Percentiles rank a stretch among this genome's conserved stretches.
These are phyloP conservation scores for Starmerella powellii DNA, from an alignment of 805 yeast genomes.

Conservation along the genomic window DNA sequence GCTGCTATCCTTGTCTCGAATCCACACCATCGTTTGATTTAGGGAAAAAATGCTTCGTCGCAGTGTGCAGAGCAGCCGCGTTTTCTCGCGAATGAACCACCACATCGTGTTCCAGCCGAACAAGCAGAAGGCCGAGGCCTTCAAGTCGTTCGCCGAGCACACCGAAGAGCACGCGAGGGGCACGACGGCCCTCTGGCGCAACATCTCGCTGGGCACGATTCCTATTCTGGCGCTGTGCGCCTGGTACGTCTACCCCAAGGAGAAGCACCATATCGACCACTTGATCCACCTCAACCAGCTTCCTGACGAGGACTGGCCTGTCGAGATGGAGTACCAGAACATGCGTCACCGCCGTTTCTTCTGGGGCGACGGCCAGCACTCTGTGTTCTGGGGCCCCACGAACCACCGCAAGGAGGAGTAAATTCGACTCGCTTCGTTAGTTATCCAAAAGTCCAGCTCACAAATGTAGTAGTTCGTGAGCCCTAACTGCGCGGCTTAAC, in stretches of 20 bases:
- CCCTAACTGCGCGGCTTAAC: too few species aligned
- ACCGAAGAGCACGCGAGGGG: slow-evolving; percentile 67
- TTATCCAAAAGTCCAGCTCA: not conserved
- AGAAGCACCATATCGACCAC: slow-evolving; percentile 82
- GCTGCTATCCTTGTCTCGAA: not conserved
- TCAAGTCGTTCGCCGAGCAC: slow-evolving; percentile 47
- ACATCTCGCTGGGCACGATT: slow-evolving; percentile 67
- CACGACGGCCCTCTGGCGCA: slow-evolving; percentile 74
- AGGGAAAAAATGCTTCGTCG: slow-evolving; percentile 18
- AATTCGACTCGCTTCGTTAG: not conserved
- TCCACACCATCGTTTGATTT: slow-evolving; percentile 2
- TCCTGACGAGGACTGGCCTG: slow-evolving; percentile 87
- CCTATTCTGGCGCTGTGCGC: slow-evolving; percentile 73
- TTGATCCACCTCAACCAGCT: slow-evolving; percentile 43
- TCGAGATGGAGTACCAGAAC: slow-evolving; percentile 82
- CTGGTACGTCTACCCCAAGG: slow-evolving; percentile 68
- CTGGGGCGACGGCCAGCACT: slow-evolving; percentile 99
- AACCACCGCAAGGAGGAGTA: slow-evolving; percentile 54
- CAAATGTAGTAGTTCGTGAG: not conserved
- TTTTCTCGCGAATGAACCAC: slow-evolving; percentile 23
- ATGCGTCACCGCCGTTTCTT: slow-evolving; percentile 75
- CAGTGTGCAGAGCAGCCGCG: slow-evolving; percentile 11
- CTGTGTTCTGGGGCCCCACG: slow-evolving; percentile 90
- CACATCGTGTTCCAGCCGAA: slow-evolving; percentile 27
- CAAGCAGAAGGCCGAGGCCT: slow-evolving; percentile 60